Evolutionary conservation across 2,329 filamentous ascomycete genomes (phyloP), one percentile per base, ranked within the genome.

Genomic region (Alternaria angustiovoidea): DNA sequence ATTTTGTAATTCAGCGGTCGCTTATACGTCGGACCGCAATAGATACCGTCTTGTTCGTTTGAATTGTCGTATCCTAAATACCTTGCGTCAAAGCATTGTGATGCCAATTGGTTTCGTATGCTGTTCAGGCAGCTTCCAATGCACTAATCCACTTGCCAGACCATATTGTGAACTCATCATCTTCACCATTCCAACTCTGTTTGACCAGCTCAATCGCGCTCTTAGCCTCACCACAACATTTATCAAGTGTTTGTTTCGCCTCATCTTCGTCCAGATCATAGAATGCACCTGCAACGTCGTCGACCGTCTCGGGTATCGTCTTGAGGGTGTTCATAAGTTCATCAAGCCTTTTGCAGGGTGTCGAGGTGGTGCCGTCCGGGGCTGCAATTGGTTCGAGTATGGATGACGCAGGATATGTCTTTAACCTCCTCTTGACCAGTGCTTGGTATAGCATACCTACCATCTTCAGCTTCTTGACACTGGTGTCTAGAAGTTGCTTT

Each of bases 151-250:
- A 88, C 51, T 85, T 87, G 49, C 81, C 82, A n/a, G 85, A 87
- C 93, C 93, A 96, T 16, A 86, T 82, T 0, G 89, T 90, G 72
- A 96, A 96, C 70, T 90, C 91, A 70, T 97, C 93, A 18, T 86
- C 83, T 47, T 85, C 78, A 0, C 85, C 89, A 3, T 85, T 79
- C 91, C 91, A 94, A 20, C 84, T 82, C 59, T 82, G 80, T 51
- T 81, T 80, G 12, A 92, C 77, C 48, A 89, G 72, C 57, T 86
- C 83, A 0, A 85, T 83, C 0, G 84, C 85, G 0, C 78, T 80
- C 65, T 86, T 85, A 0, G 90, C 88, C 51, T 88, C 84, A 1
- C 81, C 79, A 61, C 89, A 87, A 68, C 89, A 89, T 41, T 84
- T 81, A 5, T 86, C 82, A 80, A 92, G 84, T 22, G 80, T 79